A percentile compares a stretch with the other conserved stretches of the same genome.
Evolutionary conservation across 495 filamentous ascomycete genomes (phyloP).

Genomic region (Podospora comata): DNA sequence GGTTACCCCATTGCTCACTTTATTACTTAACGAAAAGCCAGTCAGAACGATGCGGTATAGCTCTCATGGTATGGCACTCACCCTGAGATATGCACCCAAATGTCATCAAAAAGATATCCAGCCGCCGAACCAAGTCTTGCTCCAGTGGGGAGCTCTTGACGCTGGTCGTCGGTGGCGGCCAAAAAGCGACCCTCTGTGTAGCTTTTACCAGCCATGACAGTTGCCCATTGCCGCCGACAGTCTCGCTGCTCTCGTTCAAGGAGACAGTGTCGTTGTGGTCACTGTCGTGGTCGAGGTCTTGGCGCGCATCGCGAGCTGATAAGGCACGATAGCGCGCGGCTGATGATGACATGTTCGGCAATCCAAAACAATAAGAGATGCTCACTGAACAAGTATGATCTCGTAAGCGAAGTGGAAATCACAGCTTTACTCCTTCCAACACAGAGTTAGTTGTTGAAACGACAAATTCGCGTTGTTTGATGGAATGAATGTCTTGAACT

Average conservation of each 20-base stretch:
- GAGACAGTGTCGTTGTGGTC: background rate
- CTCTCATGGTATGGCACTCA: conserved; percentile 8
- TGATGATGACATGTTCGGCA: background rate
- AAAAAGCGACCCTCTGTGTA: background rate
- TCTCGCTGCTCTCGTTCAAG: background rate
- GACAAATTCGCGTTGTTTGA: background rate
- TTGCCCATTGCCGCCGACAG: background rate
- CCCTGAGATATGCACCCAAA: conserved; percentile 44
- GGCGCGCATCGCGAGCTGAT: background rate
- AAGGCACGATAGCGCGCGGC: background rate
- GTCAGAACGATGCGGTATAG: conserved; percentile 6
- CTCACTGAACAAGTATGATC: background rate
- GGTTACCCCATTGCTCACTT: conserved; percentile 25
- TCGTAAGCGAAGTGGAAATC: background rate
- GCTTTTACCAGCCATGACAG: background rate
- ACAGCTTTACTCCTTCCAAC: background rate
- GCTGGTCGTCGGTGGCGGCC: background rate
- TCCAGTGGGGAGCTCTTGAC: conserved; percentile 29
- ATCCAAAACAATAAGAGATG: background rate
- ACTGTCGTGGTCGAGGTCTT: background rate
- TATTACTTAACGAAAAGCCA: conserved; percentile 26
- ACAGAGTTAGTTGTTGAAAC: background rate
- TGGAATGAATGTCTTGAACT: background rate
- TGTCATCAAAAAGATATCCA: conserved; percentile 43
- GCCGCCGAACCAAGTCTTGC: conserved; percentile 36